Evolutionary conservation across 805 yeast species (phyloP), one percentile per base, ranked within the genome.

Genomic region (Pichia insulana): DNA sequence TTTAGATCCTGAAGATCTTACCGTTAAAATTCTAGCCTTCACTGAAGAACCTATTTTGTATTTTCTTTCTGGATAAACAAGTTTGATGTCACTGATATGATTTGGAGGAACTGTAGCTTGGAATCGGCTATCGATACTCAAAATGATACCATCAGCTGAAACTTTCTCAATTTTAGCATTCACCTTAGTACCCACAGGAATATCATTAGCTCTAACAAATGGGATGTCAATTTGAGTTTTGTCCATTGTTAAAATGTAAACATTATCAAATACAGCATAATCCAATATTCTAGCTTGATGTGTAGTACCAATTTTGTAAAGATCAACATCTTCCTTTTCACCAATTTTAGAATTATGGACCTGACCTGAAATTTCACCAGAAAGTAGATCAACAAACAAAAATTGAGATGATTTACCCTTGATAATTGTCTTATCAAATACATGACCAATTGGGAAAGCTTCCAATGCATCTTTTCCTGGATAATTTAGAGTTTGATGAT

Each of bases 11-110:
- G 55, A 64, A 32, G 58, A 52, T 35, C 71, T 64, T 18, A 74
- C 70, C 41, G 63, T 69, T 50, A 86, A 61, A 11, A 87, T 73
- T 64, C 95, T 76, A 48, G 81, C 92, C 53, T 73, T 83, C 26
- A 86, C 85, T 51, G 80, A 83, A 34, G 82, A 68, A 10, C 96
- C 97, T 35, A 80, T 78, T 62, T 84, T 85, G 70, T 81, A 90
- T 55, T 87, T 86, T 68, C 92, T 76, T 63, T 92, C 97, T 6
- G 98, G 98, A 56, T 90, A 82, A 3, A 78, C 76, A 49, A 90
- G 69, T 57, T 78, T 81, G 44, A 83, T 72, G 61, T 92, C 99
- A 51, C 95, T 80, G 61, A 92, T 74, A 54, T 90, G 96, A 20
- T 66, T 56, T 22, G 77, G 68, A 12, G 85, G 81, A 25, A 86